phyloP scores from a whole-genome alignment of 2,329 filamentous ascomycete genomes.

The Pseudogymnoascus sp. region DNA sequence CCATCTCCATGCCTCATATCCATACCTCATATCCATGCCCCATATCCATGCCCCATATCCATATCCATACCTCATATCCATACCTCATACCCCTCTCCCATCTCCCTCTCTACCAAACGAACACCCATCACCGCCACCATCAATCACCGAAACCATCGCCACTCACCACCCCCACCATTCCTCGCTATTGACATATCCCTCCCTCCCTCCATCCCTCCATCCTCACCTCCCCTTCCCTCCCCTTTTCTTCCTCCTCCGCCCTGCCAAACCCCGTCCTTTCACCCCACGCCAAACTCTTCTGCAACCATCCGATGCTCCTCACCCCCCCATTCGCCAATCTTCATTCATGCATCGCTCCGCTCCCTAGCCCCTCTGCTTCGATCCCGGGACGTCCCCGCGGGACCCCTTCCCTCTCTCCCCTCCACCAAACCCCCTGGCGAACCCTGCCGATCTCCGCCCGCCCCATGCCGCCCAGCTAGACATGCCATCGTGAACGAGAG shows the following conservation, averaged over 20 bases:
- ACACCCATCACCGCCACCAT: not conserved
- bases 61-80: not conserved
- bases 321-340: not conserved
- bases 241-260: not conserved
- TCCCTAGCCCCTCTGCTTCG: not conserved
- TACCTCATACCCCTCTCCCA: not conserved
- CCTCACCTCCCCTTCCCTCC: not conserved
- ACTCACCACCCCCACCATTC: not conserved
- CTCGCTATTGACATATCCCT: not conserved
- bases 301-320: not conserved
- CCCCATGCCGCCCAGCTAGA: constrained; percentile 7
- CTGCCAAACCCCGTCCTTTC: not conserved
- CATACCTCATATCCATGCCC: too few species aligned
- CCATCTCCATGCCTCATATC: too few species aligned
- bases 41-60: not conserved
- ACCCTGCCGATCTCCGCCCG: not conserved
- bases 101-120: not conserved
- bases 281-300: constrained; percentile 1
- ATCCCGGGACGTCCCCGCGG: not conserved
- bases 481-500: not conserved
- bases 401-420: not conserved
- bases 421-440: not conserved
- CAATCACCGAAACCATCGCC: not conserved
- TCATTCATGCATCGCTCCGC: not conserved
- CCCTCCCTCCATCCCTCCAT: not conserved